Percentiles rank a stretch among this genome's conserved stretches.
phyloP scores from a whole-genome alignment of 345 rosid species.

The Carallia pectinifolia region DNA sequence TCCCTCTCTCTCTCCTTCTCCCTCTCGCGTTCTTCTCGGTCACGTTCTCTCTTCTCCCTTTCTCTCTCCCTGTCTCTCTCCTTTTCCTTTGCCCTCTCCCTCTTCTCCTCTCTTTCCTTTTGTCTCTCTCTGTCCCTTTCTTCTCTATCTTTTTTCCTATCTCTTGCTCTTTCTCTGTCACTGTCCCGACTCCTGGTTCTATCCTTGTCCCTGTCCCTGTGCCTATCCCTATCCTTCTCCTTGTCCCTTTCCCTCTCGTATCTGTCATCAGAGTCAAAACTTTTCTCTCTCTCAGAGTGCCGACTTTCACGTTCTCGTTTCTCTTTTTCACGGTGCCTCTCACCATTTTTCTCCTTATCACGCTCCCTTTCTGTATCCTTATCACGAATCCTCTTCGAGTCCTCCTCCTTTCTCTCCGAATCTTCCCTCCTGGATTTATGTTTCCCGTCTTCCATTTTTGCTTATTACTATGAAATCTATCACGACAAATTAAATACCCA shows the following conservation, averaged over 20 bases:
- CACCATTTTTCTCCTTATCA: slow-evolving; percentile 50
- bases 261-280: slow-evolving; percentile 46
- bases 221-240: slow-evolving; percentile 18
- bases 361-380: slow-evolving; percentile 47
- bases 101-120: neutral
- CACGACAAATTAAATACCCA: neutral
- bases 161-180: slow-evolving; percentile 17
- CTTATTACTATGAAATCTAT: neutral
- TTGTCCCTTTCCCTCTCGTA: slow-evolving; percentile 31
- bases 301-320: slow-evolving; percentile 41
- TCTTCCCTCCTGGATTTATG: slow-evolving; percentile 48
- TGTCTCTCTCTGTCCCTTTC: slow-evolving; percentile 26
- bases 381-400: slow-evolving; percentile 51
- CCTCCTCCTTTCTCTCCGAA: slow-evolving; percentile 36
- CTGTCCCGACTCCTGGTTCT: slow-evolving; percentile 10
- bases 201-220: slow-evolving; percentile 12
- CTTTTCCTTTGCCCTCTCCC: slow-evolving; percentile 10
- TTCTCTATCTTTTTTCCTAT: slow-evolving; percentile 23
- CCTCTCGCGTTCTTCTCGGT: slow-evolving; percentile 10
- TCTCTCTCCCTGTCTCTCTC: slow-evolving; percentile 19
- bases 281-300: slow-evolving; percentile 50
- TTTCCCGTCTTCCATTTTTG: slow-evolving; percentile 41
- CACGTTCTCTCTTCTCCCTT: slow-evolving; percentile 7
- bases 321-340: slow-evolving; percentile 50
- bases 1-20: slow-evolving; percentile 7